Conservation (phyloP, 2,329 filamentous ascomycete genomes). For the Zymoseptoria passerinii region DNA sequence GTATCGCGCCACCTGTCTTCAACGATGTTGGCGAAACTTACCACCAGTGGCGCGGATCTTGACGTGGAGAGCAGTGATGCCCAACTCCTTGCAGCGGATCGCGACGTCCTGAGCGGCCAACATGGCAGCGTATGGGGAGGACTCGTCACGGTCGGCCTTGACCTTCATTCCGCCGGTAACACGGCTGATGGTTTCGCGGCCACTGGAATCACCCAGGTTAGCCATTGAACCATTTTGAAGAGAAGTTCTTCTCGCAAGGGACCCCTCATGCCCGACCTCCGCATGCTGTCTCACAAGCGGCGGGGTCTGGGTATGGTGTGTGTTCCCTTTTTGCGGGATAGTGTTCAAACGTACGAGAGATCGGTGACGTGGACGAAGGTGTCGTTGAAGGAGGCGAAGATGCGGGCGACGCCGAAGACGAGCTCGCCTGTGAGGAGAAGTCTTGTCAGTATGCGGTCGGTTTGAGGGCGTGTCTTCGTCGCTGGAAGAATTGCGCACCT, state of each 20-base stretch:
- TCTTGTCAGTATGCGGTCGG: slow-evolving; percentile 16
- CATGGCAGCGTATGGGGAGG: slow-evolving; percentile 99
- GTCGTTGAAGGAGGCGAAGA: slow-evolving; percentile 73
- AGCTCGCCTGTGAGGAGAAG: slow-evolving; percentile 63
- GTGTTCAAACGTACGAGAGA: slow-evolving; percentile 51
- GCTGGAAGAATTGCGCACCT: slow-evolving; percentile 50
- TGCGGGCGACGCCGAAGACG: slow-evolving; percentile 95
- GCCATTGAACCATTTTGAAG: slow-evolving; percentile 38
- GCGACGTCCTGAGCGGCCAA: slow-evolving; percentile 94
- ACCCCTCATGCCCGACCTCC: neutral
- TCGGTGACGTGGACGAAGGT: slow-evolving; percentile 92
- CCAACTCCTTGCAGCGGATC: slow-evolving; percentile 76
- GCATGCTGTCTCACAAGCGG: neutral
- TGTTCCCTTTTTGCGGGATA: slow-evolving; percentile 17
- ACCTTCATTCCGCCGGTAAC: slow-evolving; percentile 99
- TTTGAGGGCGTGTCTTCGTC: slow-evolving; percentile 1
- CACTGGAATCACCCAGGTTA: slow-evolving; percentile 71
- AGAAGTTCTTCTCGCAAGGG: slow-evolving; percentile 15
- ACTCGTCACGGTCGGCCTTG: slow-evolving; percentile 99
- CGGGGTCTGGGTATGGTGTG: neutral
- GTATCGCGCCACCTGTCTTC: neutral
- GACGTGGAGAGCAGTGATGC: slow-evolving; percentile 96
- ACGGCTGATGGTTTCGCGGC: slow-evolving; percentile 99
- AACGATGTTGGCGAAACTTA: slow-evolving; percentile 38
- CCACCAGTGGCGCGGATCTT: slow-evolving; percentile 99